Conservation (phyloP, 176 grass and related monocot genomes). For the Rhynchospora breviuscula region DNA sequence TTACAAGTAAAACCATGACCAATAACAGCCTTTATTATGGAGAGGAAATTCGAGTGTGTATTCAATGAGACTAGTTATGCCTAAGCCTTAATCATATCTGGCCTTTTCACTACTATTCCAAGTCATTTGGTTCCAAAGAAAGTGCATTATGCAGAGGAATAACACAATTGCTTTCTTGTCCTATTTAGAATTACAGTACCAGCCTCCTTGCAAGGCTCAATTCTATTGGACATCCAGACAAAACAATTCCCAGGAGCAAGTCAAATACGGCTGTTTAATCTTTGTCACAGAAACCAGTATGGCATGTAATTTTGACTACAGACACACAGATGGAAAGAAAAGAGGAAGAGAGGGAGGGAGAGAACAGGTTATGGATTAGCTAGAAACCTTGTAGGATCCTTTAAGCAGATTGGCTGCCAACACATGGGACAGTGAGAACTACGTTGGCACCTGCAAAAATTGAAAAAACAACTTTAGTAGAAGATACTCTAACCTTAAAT, state of each 20-base stretch:
- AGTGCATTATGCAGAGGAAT: neutral
- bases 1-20: neutral
- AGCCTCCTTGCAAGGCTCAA: neutral
- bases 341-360: conserved; percentile 11
- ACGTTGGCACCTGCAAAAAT: conserved; percentile 68
- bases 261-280: neutral
- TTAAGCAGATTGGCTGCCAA: conserved; percentile 76
- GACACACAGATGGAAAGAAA: neutral
- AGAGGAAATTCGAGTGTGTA: neutral
- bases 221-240: neutral
- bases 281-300: neutral
- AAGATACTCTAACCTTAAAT: conserved; percentile 23
- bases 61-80: neutral
- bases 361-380: conserved; percentile 4
- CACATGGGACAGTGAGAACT: conserved; percentile 99
- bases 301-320: conserved; percentile 11
- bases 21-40: neutral
- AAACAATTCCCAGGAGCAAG: neutral
- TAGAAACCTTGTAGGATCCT: conserved; percentile 71
- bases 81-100: neutral
- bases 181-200: neutral
- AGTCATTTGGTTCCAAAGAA: neutral
- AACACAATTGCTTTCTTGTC: neutral
- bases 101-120: neutral
- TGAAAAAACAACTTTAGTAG: conserved; percentile 13